Percentiles rank a stretch among this genome's conserved stretches.
Conservation (phyloP, 2,329 filamentous ascomycete genomes). For the Fusarium equiseti region DNA sequence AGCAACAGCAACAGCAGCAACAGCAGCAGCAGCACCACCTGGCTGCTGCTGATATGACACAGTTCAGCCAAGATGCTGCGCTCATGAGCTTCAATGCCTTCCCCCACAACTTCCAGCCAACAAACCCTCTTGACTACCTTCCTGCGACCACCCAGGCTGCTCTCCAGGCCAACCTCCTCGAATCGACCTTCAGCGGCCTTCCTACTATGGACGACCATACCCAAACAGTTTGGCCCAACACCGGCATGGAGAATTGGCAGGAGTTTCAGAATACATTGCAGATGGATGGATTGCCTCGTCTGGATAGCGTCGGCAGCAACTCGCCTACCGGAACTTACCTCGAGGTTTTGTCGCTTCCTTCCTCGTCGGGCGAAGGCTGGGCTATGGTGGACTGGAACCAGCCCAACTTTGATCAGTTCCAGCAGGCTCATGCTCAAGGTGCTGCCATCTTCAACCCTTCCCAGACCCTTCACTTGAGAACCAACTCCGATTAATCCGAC, state of each 20-base stretch:
- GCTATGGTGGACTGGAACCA: slow-evolving; percentile 81
- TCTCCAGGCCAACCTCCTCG: slow-evolving; percentile 72
- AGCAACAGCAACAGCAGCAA: slow-evolving; percentile 62
- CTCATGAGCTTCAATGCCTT: slow-evolving; percentile 69
- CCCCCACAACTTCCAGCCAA: slow-evolving; percentile 64
- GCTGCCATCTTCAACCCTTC: slow-evolving; percentile 89
- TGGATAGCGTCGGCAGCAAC: slow-evolving; percentile 60
- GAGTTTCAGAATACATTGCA: slow-evolving; percentile 76
- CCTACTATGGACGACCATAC: slow-evolving; percentile 67
- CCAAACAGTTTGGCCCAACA: slow-evolving; percentile 68
- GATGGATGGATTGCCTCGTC: slow-evolving; percentile 61
- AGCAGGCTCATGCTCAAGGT: slow-evolving; percentile 63
- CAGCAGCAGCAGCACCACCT: slow-evolving; percentile 53
- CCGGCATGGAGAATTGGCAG: slow-evolving; percentile 79
- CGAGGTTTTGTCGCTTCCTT: slow-evolving; percentile 84
- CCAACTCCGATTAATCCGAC: slow-evolving; percentile 87
- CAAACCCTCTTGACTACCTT: slow-evolving; percentile 70
- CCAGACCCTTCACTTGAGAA: slow-evolving; percentile 89
- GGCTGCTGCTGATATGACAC: slow-evolving; percentile 61
- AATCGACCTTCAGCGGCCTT: slow-evolving; percentile 71
- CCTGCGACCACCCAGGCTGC: slow-evolving; percentile 72
- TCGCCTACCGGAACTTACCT: slow-evolving; percentile 71
- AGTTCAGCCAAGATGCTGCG: slow-evolving; percentile 68
- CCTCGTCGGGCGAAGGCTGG: slow-evolving; percentile 90
- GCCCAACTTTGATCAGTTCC: slow-evolving; percentile 73